A percentile compares a stretch with the other conserved stretches of the same genome.
These are phyloP conservation scores for Debaryomyces robertsiae DNA, from an alignment of 1,139 yeast species.

Conservation along the genomic window DNA sequence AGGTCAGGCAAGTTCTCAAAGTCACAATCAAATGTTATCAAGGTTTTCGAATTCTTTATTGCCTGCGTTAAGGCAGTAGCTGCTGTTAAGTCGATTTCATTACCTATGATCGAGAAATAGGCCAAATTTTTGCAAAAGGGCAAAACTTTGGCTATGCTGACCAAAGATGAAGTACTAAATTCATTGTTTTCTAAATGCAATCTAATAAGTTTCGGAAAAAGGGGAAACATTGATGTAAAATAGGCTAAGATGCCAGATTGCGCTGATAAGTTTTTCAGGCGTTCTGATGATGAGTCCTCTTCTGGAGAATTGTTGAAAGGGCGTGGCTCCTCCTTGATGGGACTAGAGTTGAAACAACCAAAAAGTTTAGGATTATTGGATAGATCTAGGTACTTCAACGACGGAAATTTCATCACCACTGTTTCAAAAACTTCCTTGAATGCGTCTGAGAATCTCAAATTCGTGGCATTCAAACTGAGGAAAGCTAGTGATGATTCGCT, in stretches of 20 bases:
- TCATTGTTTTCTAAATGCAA: constrained; percentile 65
- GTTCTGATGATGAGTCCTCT: constrained; percentile 3
- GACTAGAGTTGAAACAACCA: constrained; percentile 20
- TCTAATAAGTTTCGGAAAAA: constrained; percentile 56
- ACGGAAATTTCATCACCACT: constrained; percentile 45
- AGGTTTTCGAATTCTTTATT: constrained; percentile 40
- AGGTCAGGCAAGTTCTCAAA: constrained; percentile 40
- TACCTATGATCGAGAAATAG: constrained; percentile 64
- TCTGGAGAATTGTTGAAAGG: constrained; percentile 4
- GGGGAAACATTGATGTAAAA: constrained; percentile 57
- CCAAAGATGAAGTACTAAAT: constrained; percentile 47
- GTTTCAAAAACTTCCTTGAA: constrained; percentile 38
- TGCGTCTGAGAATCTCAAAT: constrained; percentile 39
- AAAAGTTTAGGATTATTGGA: constrained; percentile 67
- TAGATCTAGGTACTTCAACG: constrained; percentile 63
- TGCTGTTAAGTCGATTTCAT: constrained; percentile 47
- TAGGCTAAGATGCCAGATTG: constrained; percentile 34
- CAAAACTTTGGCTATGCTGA: constrained; percentile 59
- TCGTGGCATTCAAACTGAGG: constrained; percentile 72
- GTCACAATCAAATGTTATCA: constrained; percentile 46
- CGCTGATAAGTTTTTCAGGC: constrained; percentile 8
- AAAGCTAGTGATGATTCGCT: constrained; percentile 48
- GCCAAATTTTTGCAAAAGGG: constrained; percentile 62
- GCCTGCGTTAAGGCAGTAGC: constrained; percentile 46
- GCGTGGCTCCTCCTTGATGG: neutral